Percentiles rank a stretch among this genome's conserved stretches.
Evolutionary conservation across 2,329 filamentous ascomycete genomes (phyloP).

Genomic region (Penicillium sclerotiorum): DNA sequence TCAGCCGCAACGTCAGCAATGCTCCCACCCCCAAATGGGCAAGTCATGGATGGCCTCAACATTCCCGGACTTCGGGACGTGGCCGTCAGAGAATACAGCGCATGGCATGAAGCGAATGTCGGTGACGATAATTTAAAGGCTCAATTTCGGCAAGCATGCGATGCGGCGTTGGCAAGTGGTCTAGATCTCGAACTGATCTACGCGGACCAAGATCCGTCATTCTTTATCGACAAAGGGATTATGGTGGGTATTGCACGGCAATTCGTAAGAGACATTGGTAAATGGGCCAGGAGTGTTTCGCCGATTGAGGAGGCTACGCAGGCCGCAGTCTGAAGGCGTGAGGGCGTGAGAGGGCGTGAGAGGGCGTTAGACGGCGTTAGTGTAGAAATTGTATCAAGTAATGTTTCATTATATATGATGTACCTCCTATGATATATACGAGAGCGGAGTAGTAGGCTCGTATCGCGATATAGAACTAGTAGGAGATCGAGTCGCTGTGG

Average conservation of each 20-base stretch:
- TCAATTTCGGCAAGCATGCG: conserved; percentile 11
- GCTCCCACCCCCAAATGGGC: background rate
- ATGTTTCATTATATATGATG: no score
- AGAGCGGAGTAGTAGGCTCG: no score
- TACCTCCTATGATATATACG: no score
- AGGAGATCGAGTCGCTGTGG: no score
- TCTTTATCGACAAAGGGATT: conserved; percentile 1
- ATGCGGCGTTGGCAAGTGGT: conserved; percentile 14
- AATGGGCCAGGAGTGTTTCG: background rate
- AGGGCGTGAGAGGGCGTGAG: no score
- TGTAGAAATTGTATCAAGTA: no score
- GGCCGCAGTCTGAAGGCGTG: no score
- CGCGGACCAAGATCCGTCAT: conserved; percentile 7
- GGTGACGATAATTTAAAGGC: conserved; percentile 12
- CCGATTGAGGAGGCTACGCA: background rate
- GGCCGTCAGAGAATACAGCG: conserved; percentile 8
- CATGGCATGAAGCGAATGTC: conserved; percentile 13
- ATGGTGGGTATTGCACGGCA: conserved; percentile 1
- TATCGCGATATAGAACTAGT: no score
- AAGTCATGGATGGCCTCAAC: background rate
- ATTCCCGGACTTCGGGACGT: conserved; percentile 11
- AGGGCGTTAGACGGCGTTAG: no score
- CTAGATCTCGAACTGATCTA: conserved; percentile 15
- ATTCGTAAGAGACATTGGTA: conserved; percentile 1
- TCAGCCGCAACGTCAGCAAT: background rate